Evolutionary conservation across 2,329 filamentous ascomycete species (phyloP).

Genomic region (Penicillium sp.): DNA sequence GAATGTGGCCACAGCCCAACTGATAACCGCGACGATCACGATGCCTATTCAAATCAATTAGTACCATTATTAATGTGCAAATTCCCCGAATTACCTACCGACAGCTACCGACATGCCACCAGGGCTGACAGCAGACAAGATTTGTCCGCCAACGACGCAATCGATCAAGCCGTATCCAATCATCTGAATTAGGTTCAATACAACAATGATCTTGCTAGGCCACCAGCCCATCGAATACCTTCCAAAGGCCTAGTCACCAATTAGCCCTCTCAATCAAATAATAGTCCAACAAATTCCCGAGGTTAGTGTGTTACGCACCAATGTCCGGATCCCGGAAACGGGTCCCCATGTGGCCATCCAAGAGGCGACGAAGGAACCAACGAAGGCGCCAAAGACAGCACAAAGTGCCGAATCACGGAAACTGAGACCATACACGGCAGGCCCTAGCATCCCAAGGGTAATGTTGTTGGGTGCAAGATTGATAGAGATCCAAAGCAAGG

Average conservation of each 20-base stretch:
- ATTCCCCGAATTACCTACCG: constrained; percentile 37
- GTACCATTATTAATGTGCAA: background rate
- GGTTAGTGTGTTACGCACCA: constrained; percentile 39
- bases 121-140: constrained; percentile 62
- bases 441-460: constrained; percentile 62
- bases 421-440: constrained; percentile 56
- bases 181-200: constrained; percentile 62
- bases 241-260: constrained; percentile 47
- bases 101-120: constrained; percentile 61
- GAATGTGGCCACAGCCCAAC: constrained; percentile 63
- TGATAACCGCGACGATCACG: constrained; percentile 60
- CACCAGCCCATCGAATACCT: constrained; percentile 65
- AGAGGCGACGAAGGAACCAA: constrained; percentile 55
- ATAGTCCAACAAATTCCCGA: background rate
- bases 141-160: constrained; percentile 65
- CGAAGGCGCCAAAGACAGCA: constrained; percentile 55
- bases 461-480: constrained; percentile 64
- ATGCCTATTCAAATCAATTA: constrained; percentile 42
- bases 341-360: constrained; percentile 64
- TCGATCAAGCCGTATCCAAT: constrained; percentile 63
- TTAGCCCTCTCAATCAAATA: background rate
- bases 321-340: constrained; percentile 59
- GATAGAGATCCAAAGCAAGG: constrained; percentile 60
- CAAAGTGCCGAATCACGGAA: constrained; percentile 57
- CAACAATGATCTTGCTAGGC: constrained; percentile 60